Evolutionary conservation across 148 eudicot species (phyloP), one percentile per base, ranked within the genome.

Genomic region (Camellia granthamiana): DNA sequence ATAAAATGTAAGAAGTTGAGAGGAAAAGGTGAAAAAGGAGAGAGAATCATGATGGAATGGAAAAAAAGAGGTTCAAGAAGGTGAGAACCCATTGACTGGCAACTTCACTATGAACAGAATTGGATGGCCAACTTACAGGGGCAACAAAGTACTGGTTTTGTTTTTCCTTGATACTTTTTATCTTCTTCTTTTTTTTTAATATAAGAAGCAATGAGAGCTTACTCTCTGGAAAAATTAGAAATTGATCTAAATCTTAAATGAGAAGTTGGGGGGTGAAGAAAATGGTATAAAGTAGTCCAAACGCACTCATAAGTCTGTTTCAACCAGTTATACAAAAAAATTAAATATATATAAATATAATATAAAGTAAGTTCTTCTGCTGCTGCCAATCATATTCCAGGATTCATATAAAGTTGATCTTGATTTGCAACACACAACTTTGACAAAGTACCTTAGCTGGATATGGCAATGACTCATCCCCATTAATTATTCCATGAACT

Each of bases 391-490:
- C 69, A 38, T 42, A 75, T 5, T 42, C 7, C 47, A 6, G 18
- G 1, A 56, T 15, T 67, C 8, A 14, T 11, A 49, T 41, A 49
- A 7, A 52, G 66, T 73, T 52, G 47, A 74, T 44, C 30, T 46
- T 18, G 23, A 70, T 44, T 44, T 70, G 38, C 38, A 18, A 6
- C 51, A 49, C 52, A 49, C 6, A 49, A 19, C n/a, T 30, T 30
- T 30, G 38, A 78, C 80, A n/a, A 67, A 52, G 58, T 84, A 95
- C 99, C 97, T 93, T 93, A 21, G 88, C 81, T 23, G 99, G 97
- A 88, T 93, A 95, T n/a, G 97, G 91, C 82, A 95, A 75, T 61
- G 92, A 86, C 82, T 95, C 99, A 74, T 93, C 88, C 10, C 95
- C 99, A 77, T 95, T 89, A 51, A 81, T n/a, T 56, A 91, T 90